Conservation (phyloP, 192 early-diverging fungal species). For the Rhizophagus prolifer region DNA sequence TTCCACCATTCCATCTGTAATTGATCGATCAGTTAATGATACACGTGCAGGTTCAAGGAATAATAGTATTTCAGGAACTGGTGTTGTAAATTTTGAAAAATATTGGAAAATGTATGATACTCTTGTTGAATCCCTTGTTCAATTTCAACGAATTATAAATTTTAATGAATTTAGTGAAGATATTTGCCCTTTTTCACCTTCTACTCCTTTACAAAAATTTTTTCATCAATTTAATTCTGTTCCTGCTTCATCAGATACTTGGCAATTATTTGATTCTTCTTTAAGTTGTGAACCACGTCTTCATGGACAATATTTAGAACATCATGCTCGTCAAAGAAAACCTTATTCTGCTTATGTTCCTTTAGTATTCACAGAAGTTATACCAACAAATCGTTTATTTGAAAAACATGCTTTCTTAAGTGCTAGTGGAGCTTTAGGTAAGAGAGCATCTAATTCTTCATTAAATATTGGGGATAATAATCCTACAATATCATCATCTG, state of each 20-base stretch:
- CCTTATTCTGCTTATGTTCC: slow-evolving; percentile 37
- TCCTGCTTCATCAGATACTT: slow-evolving; percentile 31
- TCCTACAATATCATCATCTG: background rate
- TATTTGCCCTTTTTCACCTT: slow-evolving; percentile 18
- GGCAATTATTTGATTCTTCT: slow-evolving; percentile 42
- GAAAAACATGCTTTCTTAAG: slow-evolving; percentile 25
- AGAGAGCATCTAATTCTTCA: slow-evolving; percentile 10
- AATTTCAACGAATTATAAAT: background rate
- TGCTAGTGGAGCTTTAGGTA: slow-evolving; percentile 33
- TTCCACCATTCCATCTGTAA: slow-evolving; percentile 36
- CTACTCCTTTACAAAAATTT: slow-evolving; percentile 35
- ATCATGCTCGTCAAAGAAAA: slow-evolving; percentile 41
- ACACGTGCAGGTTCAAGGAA: slow-evolving; percentile 6
- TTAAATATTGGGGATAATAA: background rate
- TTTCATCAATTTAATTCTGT: slow-evolving; percentile 40
- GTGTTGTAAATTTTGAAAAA: slow-evolving; percentile 40
- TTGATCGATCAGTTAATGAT: background rate
- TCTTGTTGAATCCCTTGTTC: slow-evolving; percentile 6
- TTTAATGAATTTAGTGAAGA: too few relatives aligned
- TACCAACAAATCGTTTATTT: slow-evolving; percentile 32
- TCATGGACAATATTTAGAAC: slow-evolving; percentile 43
- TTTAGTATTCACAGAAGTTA: slow-evolving; percentile 37
- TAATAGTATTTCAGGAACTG: slow-evolving; percentile 19
- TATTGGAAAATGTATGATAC: slow-evolving; percentile 43
- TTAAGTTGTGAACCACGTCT: slow-evolving; percentile 41